A percentile compares a stretch with the other conserved stretches of the same genome.
phyloP scores from a whole-genome alignment of 257 asterid genomes.

The Solanum paucissectum region DNA sequence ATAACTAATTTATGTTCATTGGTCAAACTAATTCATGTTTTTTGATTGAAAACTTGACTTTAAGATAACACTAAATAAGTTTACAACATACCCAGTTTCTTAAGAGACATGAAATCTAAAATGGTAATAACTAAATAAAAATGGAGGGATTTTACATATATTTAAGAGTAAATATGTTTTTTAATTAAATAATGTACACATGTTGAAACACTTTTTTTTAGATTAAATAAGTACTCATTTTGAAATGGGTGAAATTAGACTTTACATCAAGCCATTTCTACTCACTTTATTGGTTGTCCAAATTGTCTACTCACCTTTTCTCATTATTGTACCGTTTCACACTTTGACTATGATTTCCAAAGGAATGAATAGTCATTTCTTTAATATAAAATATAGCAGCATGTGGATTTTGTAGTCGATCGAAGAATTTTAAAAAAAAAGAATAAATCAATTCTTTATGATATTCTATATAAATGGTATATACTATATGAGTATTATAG shows the following conservation, averaged over 20 bases:
- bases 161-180: neutral
- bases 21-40: too few relatives aligned
- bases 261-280: neutral
- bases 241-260: neutral
- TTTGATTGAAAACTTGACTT: too few relatives aligned
- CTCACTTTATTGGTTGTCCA: neutral
- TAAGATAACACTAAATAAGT: too few relatives aligned
- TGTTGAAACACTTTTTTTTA: neutral
- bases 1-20: too few relatives aligned
- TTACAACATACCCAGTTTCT: too few relatives aligned
- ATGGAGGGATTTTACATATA: too few relatives aligned
- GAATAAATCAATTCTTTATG: neutral
- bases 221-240: neutral
- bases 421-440: neutral
- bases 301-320: neutral
- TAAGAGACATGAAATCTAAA: too few relatives aligned
- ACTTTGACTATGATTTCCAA: neutral
- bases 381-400: neutral
- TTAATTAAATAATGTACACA: neutral
- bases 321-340: neutral
- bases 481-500: neutral
- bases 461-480: neutral
- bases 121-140: too few relatives aligned
- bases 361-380: neutral
- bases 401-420: neutral